These are phyloP conservation scores for Graphilbum sp. DNA, from an alignment of 2,329 filamentous ascomycete genomes.

Conservation along the genomic window DNA sequence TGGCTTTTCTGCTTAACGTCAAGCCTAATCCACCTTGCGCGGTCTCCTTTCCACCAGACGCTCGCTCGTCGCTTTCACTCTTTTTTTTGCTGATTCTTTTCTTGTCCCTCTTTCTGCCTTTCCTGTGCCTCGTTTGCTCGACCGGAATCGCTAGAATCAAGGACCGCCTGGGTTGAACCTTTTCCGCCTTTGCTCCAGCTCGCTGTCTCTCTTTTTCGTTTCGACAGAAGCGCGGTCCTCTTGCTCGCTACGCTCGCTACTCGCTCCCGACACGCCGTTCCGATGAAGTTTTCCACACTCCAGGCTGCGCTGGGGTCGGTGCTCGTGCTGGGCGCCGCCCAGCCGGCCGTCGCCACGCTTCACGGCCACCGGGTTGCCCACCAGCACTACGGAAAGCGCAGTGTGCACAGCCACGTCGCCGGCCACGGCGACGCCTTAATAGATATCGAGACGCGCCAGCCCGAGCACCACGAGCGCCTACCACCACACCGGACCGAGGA, in stretches of 20 bases:
- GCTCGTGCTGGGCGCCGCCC: conserved; percentile 27
- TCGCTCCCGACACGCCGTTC: neutral
- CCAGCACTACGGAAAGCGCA: conserved; percentile 15
- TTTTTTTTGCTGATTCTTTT: neutral
- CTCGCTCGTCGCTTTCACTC: neutral
- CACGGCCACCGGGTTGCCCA: conserved; percentile 22
- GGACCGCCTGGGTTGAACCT: neutral
- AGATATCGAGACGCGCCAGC: conserved; percentile 5
- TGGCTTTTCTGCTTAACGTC: neutral
- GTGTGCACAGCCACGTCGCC: conserved; percentile 17
- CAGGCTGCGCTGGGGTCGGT: conserved; percentile 33
- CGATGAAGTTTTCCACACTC: conserved; percentile 37
- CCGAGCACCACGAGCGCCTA: conserved; percentile 6
- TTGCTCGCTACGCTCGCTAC: no score
- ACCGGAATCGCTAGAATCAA: neutral
- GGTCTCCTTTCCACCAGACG: neutral
- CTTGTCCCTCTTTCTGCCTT: neutral
- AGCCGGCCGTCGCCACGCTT: conserved; percentile 19
- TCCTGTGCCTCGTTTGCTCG: neutral
- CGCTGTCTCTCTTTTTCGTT: no score
- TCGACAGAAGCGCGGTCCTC: no score
- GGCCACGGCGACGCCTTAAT: conserved; percentile 1
- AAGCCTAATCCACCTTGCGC: neutral
- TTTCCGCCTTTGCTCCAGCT: neutral
- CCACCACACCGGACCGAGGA: conserved; percentile 10